Conservation (phyloP, 148 eudicot species). For the Gaultheria prostrata region DNA sequence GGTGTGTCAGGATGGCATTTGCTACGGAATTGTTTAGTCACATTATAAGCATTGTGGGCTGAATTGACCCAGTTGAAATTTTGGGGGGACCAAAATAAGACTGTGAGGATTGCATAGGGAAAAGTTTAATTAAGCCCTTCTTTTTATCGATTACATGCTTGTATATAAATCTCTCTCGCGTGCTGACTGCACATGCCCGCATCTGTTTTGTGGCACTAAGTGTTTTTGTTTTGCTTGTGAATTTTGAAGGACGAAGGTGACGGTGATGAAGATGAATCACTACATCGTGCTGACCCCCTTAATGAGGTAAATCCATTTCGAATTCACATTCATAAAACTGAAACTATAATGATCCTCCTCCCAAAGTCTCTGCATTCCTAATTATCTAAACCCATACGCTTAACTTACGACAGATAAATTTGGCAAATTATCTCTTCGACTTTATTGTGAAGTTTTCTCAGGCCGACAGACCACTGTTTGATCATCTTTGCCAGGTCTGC, state of each 20-base stretch:
- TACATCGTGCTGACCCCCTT: constrained; percentile 70
- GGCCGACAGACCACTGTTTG: constrained; percentile 54
- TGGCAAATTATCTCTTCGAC: constrained; percentile 68
- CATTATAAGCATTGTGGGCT: not conserved
- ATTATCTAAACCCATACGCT: not conserved
- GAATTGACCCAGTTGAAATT: not conserved
- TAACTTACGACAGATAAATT: constrained; percentile 59
- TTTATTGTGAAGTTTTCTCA: constrained; percentile 62
- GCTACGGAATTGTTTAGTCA: not conserved
- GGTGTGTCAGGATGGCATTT: not conserved
- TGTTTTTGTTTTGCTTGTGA: not conserved
- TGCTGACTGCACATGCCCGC: not conserved
- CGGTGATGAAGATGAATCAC: constrained; percentile 64
- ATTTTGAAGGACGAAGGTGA: constrained; percentile 56
- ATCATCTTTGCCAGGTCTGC: constrained; percentile 77
- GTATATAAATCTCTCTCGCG: not conserved
- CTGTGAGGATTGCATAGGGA: not conserved
- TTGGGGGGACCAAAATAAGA: not conserved
- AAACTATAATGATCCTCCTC: not conserved
- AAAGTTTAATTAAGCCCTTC: not conserved
- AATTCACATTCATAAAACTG: not conserved
- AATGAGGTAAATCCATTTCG: constrained; percentile 54
- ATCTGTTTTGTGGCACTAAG: not conserved
- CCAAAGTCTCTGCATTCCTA: not conserved
- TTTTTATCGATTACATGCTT: not conserved